These are phyloP conservation scores for Phytopythium kandeliae DNA, from an alignment of 352 stramenopile genomes.

Conservation along the genomic window DNA sequence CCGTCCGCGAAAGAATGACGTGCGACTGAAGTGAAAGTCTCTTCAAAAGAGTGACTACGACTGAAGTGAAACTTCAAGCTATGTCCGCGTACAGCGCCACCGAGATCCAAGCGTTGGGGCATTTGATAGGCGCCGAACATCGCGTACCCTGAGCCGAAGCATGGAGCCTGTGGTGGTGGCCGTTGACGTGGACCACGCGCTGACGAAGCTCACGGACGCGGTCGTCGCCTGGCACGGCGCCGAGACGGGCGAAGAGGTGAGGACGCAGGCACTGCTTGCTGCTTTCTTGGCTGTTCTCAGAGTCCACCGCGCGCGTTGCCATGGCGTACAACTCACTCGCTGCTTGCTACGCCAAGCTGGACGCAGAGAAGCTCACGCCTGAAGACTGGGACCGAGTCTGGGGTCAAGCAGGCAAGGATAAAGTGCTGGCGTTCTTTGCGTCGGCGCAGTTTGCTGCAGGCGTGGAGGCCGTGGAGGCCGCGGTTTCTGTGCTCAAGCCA, in stretches of 20 bases:
- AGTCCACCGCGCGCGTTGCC: too few species aligned
- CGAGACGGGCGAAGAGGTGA: slow-evolving; percentile 31
- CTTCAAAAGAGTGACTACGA: too few species aligned
- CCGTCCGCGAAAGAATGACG: too few species aligned
- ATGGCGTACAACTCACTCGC: background rate
- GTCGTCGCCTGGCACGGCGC: slow-evolving; percentile 49
- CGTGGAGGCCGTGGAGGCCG: slow-evolving; percentile 23
- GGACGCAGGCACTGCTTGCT: slow-evolving; percentile 2
- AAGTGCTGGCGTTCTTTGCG: slow-evolving; percentile 42
- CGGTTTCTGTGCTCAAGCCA: slow-evolving; percentile 36
- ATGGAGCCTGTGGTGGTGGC: slow-evolving; percentile 40
- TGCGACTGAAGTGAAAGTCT: too few species aligned
- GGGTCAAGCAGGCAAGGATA: slow-evolving; percentile 12
- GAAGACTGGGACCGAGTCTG: slow-evolving; percentile 30
- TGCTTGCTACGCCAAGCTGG: slow-evolving; percentile 16
- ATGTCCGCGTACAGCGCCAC: background rate
- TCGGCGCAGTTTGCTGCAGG: slow-evolving; percentile 38
- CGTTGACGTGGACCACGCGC: slow-evolving; percentile 63
- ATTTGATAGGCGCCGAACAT: slow-evolving; percentile 1
- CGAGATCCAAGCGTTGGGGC: slow-evolving; percentile 3
- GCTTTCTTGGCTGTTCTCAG: background rate
- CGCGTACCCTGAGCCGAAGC: background rate
- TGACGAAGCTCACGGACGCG: slow-evolving; percentile 39
- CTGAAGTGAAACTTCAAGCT: slow-evolving; percentile 7
- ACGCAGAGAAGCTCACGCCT: slow-evolving; percentile 10